Percentiles rank a stretch among this genome's conserved stretches.
Evolutionary conservation across 108 stramenopile species (phyloP).

Genomic region (Seminavis robusta): DNA sequence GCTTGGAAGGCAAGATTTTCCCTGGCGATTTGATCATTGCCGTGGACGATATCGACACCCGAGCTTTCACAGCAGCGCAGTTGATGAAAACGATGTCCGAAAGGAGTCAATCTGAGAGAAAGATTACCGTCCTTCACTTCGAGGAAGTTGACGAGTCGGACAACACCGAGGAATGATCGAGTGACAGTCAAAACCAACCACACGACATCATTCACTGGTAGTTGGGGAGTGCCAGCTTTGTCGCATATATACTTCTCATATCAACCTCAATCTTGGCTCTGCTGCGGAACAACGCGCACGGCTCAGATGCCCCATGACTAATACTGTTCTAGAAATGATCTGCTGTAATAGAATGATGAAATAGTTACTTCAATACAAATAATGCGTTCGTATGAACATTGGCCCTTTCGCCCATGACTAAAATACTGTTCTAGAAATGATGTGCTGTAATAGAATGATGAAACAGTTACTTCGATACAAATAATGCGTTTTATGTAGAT

Average conservation of each 20-base stretch:
- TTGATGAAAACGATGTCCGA: conserved; percentile 70
- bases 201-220: background rate
- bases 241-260: background rate
- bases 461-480: too few relatives aligned
- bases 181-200: background rate
- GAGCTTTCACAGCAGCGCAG: conserved; percentile 63
- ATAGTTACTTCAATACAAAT: too few relatives aligned
- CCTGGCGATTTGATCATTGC: conserved; percentile 78
- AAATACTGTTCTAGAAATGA: too few relatives aligned
- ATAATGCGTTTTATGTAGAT: too few relatives aligned
- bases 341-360: too few relatives aligned
- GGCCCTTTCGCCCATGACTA: too few relatives aligned
- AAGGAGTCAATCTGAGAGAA: conserved; percentile 47
- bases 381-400: too few relatives aligned
- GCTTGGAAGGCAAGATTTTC: conserved; percentile 69
- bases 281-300: too few relatives aligned
- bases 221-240: background rate
- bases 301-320: too few relatives aligned
- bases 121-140: conserved; percentile 70
- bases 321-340: too few relatives aligned
- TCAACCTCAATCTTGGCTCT: too few relatives aligned
- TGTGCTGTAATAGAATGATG: too few relatives aligned
- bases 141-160: conserved; percentile 16
- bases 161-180: background rate
- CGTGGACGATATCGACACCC: conserved; percentile 73